Percentiles rank a stretch among this genome's conserved stretches.
phyloP scores from a whole-genome alignment of 2,329 filamentous ascomycete genomes.

The Penicillium sp. region DNA sequence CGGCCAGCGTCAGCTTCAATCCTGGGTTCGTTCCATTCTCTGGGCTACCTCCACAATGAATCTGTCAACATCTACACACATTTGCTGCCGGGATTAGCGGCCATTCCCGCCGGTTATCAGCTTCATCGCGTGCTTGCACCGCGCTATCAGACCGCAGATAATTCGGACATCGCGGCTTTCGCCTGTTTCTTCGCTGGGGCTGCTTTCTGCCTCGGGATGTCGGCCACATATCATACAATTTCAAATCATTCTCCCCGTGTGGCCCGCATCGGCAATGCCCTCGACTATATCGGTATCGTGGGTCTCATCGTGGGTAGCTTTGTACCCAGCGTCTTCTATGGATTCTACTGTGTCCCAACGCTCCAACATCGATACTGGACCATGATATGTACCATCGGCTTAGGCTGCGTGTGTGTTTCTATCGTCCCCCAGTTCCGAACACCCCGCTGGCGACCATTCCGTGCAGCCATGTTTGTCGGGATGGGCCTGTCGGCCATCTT shows the following conservation, averaged over 20 bases:
- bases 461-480: slow-evolving; percentile 84
- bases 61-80: slow-evolving; percentile 74
- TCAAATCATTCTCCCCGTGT: slow-evolving; percentile 80
- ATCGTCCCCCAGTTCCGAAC: slow-evolving; percentile 82
- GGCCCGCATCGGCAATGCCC: slow-evolving; percentile 81
- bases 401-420: slow-evolving; percentile 75
- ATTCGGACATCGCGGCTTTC: slow-evolving; percentile 70
- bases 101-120: slow-evolving; percentile 54
- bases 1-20: slow-evolving; percentile 65
- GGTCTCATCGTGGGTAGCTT: slow-evolving; percentile 89
- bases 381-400: slow-evolving; percentile 75
- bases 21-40: slow-evolving; percentile 57
- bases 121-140: slow-evolving; percentile 63
- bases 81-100: slow-evolving; percentile 66
- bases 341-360: slow-evolving; percentile 69
- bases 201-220: slow-evolving; percentile 74
- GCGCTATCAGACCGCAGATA: slow-evolving; percentile 65
- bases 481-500: slow-evolving; percentile 83
- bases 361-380: slow-evolving; percentile 73
- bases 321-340: slow-evolving; percentile 85
- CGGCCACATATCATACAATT: slow-evolving; percentile 80
- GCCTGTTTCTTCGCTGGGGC: slow-evolving; percentile 78
- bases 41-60: slow-evolving; percentile 68
- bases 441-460: slow-evolving; percentile 78
- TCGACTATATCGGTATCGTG: slow-evolving; percentile 95